Base-by-base conservation (phyloP, 768 basidiomycete species). In the Cyathus striatus region DNA sequence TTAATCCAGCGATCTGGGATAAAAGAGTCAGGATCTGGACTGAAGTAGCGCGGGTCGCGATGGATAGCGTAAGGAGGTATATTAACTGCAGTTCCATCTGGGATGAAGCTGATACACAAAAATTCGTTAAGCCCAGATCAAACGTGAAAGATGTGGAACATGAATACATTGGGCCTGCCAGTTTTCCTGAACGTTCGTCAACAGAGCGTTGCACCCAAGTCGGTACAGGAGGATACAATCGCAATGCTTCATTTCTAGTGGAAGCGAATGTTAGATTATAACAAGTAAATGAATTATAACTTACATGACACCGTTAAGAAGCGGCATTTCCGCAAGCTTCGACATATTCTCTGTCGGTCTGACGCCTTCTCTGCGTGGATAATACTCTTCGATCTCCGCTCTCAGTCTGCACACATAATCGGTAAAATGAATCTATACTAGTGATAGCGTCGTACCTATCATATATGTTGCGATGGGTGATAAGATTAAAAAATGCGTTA, bases 1-100 rank as follows among this genome's bases (percentile, higher is more conserved):
- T 22, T 26, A 7, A 24, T 22, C 38, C 38, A 40, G 14, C 38
- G 10, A 22, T 40, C 38, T 22, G 38, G 38, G 56, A 62, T 62
- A 55, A 71, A 73, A 23, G 48, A 44, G 12, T 70, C 62, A 10
- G 38, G 38, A 26, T 26, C 7, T 13, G 60, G 72, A 23, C 60
- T 68, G 52, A 76, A 76, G 50, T 75, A 69, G 26, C 60, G 64
- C 1, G 68, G 59, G 49, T 75, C 68, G 14, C 66, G 69, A 35
- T 75, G 73, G 10, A 75, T 45, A 22, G 55, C 54, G 48, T 68
- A 75, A 24, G 65, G 61, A 9, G 72, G 68, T 23, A 72, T 57
- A 45, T 59, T 58, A 7, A 72, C 55, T 3, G 60, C 47, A 7
- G 69, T 74, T n/a, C 69, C 69, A 46, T 69, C 69, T 17, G 66